A percentile compares a stretch with the other conserved stretches of the same genome.
Evolutionary conservation across 805 yeast species (phyloP).

Genomic region (Yamadazyma insecticola): DNA sequence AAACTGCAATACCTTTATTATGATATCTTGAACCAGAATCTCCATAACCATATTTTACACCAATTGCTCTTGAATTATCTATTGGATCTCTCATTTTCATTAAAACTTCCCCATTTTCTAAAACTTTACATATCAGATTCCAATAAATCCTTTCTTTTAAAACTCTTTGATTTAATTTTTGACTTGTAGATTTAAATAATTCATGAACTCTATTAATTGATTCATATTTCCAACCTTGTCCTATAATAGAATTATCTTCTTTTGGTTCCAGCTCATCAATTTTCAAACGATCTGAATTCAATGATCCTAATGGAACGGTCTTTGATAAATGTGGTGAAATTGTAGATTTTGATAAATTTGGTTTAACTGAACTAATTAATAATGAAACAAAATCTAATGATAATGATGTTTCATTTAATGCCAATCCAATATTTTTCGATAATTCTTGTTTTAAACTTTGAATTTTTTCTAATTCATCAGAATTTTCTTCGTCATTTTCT

Average conservation of each 20-base stretch:
- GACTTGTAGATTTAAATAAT: slow-evolving; percentile 48
- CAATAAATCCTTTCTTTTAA: slow-evolving; percentile 64
- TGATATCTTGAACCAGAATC: slow-evolving; percentile 81
- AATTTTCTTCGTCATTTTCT: slow-evolving; percentile 5
- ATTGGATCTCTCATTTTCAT: slow-evolving; percentile 59
- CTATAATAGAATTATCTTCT: slow-evolving; percentile 28
- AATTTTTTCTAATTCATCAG: slow-evolving; percentile 36
- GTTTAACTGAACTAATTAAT: slow-evolving; percentile 72
- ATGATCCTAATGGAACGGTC: slow-evolving; percentile 69
- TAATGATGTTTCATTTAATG: slow-evolving; percentile 84
- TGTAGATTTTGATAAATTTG: slow-evolving; percentile 81
- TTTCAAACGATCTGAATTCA: slow-evolving; percentile 46
- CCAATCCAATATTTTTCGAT: slow-evolving; percentile 50
- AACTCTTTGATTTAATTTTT: slow-evolving; percentile 50
- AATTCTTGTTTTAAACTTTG: slow-evolving; percentile 50
- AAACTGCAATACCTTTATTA: slow-evolving; percentile 72
- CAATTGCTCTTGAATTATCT: slow-evolving; percentile 50
- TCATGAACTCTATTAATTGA: slow-evolving; percentile 54
- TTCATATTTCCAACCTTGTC: slow-evolving; percentile 82
- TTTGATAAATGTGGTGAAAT: slow-evolving; percentile 82
- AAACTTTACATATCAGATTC: slow-evolving; percentile 46
- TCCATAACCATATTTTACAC: slow-evolving; percentile 85
- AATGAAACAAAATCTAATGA: slow-evolving; percentile 85
- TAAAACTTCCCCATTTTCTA: slow-evolving; percentile 52
- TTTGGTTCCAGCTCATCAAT: slow-evolving; percentile 12